Base-by-base conservation (phyloP, 1,284 basidiomycete species). In the Apiotrichum gamsii region DNA sequence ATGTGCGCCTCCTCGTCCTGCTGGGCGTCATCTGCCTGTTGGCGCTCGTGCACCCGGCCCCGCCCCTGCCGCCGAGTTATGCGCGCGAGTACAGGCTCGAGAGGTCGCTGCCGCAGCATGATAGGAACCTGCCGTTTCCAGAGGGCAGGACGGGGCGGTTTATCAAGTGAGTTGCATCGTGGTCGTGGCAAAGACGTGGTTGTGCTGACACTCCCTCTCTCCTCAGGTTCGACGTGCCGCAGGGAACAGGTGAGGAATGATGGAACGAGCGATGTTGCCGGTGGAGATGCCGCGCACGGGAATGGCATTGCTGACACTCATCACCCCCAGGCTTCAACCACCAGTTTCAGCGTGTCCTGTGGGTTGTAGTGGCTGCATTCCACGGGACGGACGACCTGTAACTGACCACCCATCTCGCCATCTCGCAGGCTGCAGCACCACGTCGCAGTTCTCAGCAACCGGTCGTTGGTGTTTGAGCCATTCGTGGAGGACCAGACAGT, bases 341-440 rank as follows among this genome's bases (percentile, higher is more conserved):
- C 45, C 55, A 64, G 54, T 47, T 64, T 21, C 58, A 63, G 49
- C 52, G 56, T 21, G 52, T 57, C 4, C 42, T 66, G 59, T 61
- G 33, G n/a, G 51, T 25, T 28, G 3, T 20, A n/a, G n/a, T n/a
- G n/a, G n/a, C 19, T n/a, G 6, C 25, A 28, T 33, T 6, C 11
- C 19, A 9, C 16, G 19, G 19, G n/a, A n/a, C n/a, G n/a, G n/a
- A n/a, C 19, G 4, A 20, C 8, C 14, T 5, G 4, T 5, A 23
- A 3, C 45, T 45, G 33, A 36, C 31, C 28, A 4, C 51, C n/a
- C n/a, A n/a, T n/a, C n/a, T n/a, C n/a, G n/a, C n/a, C n/a, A n/a
- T n/a, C n/a, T n/a, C 25, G 4, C 49, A 70, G 67, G 19, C 45
- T 73, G 21, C 63, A 72, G 40, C 69, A 71, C 34, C 67, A 71